These are phyloP conservation scores for Blastomyces percursus DNA, from an alignment of 2,329 filamentous ascomycete genomes.

Conservation along the genomic window DNA sequence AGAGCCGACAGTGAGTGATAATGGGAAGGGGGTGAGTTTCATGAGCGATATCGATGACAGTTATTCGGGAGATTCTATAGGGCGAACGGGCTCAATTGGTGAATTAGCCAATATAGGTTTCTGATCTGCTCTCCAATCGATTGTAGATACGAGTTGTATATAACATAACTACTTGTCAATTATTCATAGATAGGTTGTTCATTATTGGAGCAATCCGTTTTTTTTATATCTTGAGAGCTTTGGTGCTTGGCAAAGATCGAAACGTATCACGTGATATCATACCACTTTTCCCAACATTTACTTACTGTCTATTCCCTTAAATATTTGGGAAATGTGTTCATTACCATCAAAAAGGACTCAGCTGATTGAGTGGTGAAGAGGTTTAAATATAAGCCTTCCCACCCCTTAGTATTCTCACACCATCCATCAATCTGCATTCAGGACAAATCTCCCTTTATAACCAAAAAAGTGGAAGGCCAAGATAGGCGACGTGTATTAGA, in stretches of 20 bases:
- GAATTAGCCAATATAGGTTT: background rate
- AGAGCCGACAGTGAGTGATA: slow-evolving; percentile 60
- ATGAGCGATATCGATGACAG: slow-evolving; percentile 14
- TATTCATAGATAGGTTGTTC: background rate
- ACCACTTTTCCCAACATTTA: background rate
- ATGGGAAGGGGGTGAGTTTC: slow-evolving; percentile 45
- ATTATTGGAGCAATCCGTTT: background rate
- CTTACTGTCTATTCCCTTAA: background rate
- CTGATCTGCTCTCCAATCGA: background rate
- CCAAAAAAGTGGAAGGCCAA: background rate
- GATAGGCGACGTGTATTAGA: background rate
- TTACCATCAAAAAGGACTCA: background rate
- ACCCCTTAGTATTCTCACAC: background rate
- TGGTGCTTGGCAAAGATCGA: background rate
- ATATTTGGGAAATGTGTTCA: background rate
- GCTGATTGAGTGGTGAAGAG: background rate
- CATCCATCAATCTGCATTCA: background rate
- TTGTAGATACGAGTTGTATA: background rate
- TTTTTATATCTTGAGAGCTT: background rate
- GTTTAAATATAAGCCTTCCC: background rate
- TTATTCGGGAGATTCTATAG: background rate
- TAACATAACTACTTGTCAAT: background rate
- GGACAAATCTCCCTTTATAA: background rate
- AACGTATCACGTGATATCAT: background rate
- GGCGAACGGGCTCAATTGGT: background rate